A percentile compares a stretch with the other conserved stretches of the same genome.
These are phyloP conservation scores for Starmera amethionina DNA, from an alignment of 805 yeast species.

Conservation along the genomic window DNA sequence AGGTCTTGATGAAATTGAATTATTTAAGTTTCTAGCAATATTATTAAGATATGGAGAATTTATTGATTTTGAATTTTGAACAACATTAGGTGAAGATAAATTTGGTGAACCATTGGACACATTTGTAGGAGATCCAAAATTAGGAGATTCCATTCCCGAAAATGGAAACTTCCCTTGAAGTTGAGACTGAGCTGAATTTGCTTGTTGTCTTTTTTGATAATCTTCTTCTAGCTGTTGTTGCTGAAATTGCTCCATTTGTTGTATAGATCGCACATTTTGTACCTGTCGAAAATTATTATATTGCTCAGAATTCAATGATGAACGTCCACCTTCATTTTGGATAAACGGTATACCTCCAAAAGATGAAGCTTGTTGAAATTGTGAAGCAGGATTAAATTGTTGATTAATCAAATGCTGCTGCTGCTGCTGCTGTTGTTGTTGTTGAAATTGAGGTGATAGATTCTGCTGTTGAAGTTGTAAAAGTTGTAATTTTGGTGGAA, in stretches of 20 bases:
- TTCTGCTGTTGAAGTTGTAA: background rate
- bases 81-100: slow-evolving; percentile 5
- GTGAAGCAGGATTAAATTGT: background rate
- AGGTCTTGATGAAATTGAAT: slow-evolving; percentile 15
- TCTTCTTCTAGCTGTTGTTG: too few species aligned
- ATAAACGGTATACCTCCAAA: background rate
- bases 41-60: slow-evolving; percentile 1
- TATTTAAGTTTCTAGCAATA: slow-evolving; percentile 15
- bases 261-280: too few species aligned
- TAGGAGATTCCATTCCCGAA: background rate
- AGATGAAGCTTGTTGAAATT: background rate
- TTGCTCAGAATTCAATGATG: too few species aligned
- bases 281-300: too few species aligned
- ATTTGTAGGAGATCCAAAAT: background rate
- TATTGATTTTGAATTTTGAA: background rate
- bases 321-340: too few species aligned
- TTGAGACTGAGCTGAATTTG: too few species aligned
- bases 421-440: slow-evolving; percentile 1
- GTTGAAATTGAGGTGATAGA: background rate
- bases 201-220: too few species aligned
- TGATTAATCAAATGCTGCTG: background rate
- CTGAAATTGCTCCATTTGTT: too few species aligned
- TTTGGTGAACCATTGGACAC: background rate
- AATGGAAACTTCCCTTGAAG: too few species aligned
- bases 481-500: background rate